phyloP scores from a whole-genome alignment of 2,329 filamentous ascomycete species.

The Geosmithia putterillii region DNA sequence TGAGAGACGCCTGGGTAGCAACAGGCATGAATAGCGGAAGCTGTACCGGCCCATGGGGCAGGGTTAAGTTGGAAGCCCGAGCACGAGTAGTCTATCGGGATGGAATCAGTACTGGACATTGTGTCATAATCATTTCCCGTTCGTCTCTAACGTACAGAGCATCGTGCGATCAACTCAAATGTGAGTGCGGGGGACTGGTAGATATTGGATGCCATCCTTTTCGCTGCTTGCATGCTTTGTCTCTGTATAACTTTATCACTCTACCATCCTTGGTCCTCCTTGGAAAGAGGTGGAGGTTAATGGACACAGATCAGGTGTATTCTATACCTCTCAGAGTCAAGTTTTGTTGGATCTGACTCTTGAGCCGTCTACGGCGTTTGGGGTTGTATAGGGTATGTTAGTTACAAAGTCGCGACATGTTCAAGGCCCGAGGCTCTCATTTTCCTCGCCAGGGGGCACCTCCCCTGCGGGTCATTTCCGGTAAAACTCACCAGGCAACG shows the following conservation, averaged over 20 bases:
- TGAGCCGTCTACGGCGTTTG: not conserved
- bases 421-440: not conserved
- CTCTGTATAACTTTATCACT: not conserved
- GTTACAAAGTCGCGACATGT: not conserved
- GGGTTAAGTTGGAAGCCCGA: conserved; percentile 72
- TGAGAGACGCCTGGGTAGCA: conserved; percentile 89
- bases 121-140: not conserved
- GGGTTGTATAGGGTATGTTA: not conserved
- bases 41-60: conserved; percentile 84
- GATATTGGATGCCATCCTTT: conserved; percentile 37
- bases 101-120: not conserved
- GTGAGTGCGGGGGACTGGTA: conserved; percentile 54
- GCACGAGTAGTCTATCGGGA: conserved; percentile 72
- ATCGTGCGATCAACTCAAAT: conserved; percentile 66
- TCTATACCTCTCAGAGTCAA: not conserved
- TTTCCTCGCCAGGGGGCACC: not conserved
- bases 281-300: not conserved
- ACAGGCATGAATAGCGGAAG: conserved; percentile 98
- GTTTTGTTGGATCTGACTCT: not conserved
- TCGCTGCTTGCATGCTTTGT: conserved; percentile 15
- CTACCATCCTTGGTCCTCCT: not conserved
- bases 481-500: not conserved
- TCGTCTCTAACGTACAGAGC: conserved; percentile 51
- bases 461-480: conserved; percentile 1
- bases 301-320: conserved; percentile 3